Conservation (phyloP, 1,284 basidiomycete genomes). For the Rhodotorula glutinis region DNA sequence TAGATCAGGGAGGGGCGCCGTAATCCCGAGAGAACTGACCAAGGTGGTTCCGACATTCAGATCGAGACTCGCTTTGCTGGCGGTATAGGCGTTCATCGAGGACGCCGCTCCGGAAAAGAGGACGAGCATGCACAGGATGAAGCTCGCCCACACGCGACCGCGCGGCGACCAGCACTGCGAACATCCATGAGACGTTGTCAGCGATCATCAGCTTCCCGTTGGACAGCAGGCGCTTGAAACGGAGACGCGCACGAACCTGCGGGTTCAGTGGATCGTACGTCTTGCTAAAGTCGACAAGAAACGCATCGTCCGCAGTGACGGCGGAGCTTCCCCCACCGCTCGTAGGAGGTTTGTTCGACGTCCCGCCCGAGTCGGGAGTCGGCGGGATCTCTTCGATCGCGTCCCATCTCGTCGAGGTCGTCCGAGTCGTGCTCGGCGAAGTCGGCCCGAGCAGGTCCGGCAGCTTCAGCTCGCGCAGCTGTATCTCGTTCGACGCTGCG, state of each 20-base stretch:
- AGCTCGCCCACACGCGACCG: neutral
- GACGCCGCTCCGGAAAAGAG: slow-evolving; percentile 8
- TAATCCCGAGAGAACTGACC: neutral
- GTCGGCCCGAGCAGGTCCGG: neutral
- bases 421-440: neutral
- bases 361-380: too few species aligned
- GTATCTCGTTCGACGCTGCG: neutral
- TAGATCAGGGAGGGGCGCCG: too few species aligned
- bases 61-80: neutral
- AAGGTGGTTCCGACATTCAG: slow-evolving; percentile 1
- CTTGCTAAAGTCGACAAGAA: slow-evolving; percentile 4
- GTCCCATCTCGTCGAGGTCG: neutral
- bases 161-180: neutral
- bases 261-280: slow-evolving; percentile 8
- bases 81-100: neutral
- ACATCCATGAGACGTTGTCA: neutral
- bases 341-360: neutral
- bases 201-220: neutral
- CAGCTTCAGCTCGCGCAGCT: neutral
- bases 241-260: neutral
- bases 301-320: neutral
- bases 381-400: neutral
- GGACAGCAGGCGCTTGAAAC: neutral
- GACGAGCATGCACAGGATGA: slow-evolving; percentile 2
- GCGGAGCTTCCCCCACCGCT: too few species aligned